Base-by-base conservation (phyloP, 208 protist species). In the Acanthamoeba healyi region DNA sequence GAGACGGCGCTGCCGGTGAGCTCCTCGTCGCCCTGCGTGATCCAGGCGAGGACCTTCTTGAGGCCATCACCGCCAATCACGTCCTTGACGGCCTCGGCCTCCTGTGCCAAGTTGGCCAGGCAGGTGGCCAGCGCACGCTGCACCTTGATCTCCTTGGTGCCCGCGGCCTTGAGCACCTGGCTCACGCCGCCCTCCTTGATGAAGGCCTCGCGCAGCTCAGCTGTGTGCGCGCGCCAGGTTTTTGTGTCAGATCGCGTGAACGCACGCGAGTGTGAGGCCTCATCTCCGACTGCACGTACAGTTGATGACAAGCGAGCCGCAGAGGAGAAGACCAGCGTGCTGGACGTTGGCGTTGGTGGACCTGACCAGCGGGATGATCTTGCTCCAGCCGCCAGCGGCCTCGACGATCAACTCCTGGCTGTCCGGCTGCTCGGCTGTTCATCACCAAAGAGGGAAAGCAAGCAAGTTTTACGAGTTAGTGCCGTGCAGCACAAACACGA, bases 101-200 rank as follows among this genome's bases (percentile, higher is more conserved):
- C 82, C 58, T 90, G 82, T 46, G 82, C 82, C 82, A 90, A 61
- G 54, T 90, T 90, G 56, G 82, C 82, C 51, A 90, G 32, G 42
- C 82, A 90, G 54, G 82, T 90, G 51, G 82, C 82, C 51, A 90
- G 56, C 14, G 82, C 82, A 14, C 82, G 82, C 49, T 72, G 82
- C 22, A 90, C 49, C 58, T 90, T 90, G 58, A 90, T 17, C 4
- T 90, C 82, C 82, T 42, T 90, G 29, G 44, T n/a, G 2, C 58
- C 58, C 7, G 34, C 34, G 42, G 36, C 82, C 58, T 70, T 90
- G 36, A 90, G 58, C 32, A 90, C 58, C 34, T 70, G 36, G 19
- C 3, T 24, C 32, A 90, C 49, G 58, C 82, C 44, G 12, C 82
- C 82, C 54, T 90, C 82, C 82, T 90, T 90, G 44, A 90, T 65